These are phyloP conservation scores for Fragilaria radians DNA, from an alignment of 108 stramenopile genomes.

Conservation along the genomic window DNA sequence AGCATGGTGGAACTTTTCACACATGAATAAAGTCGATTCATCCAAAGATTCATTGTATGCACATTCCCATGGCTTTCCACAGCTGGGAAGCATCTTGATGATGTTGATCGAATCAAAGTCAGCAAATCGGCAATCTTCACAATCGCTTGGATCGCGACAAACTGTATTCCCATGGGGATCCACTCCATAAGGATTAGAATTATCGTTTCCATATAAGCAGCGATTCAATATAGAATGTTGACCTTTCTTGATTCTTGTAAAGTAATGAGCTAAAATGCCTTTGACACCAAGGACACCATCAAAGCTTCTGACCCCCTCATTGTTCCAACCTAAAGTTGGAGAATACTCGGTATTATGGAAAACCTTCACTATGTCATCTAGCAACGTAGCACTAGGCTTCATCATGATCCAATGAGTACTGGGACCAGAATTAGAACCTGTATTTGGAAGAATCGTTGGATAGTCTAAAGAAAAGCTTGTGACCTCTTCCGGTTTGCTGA, in stretches of 20 bases:
- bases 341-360: background rate
- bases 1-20: background rate
- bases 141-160: background rate
- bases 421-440: background rate
- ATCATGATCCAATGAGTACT: background rate
- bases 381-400: background rate
- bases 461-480: background rate
- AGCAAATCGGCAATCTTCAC: background rate
- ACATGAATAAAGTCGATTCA: background rate
- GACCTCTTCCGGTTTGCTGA: background rate
- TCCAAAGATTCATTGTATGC: background rate
- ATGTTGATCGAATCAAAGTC: background rate
- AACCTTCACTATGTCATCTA: background rate
- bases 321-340: background rate
- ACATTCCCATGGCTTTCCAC: slow-evolving; percentile 5
- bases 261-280: background rate
- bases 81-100: background rate
- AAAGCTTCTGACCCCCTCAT: background rate
- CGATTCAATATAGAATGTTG: background rate
- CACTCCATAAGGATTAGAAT: background rate
- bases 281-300: background rate
- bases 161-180: background rate
- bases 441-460: background rate
- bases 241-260: background rate
- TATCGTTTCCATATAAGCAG: background rate